Evolutionary conservation across 2,329 filamentous ascomycete genomes (phyloP).

Genomic region (Simplicillium sp.): DNA sequence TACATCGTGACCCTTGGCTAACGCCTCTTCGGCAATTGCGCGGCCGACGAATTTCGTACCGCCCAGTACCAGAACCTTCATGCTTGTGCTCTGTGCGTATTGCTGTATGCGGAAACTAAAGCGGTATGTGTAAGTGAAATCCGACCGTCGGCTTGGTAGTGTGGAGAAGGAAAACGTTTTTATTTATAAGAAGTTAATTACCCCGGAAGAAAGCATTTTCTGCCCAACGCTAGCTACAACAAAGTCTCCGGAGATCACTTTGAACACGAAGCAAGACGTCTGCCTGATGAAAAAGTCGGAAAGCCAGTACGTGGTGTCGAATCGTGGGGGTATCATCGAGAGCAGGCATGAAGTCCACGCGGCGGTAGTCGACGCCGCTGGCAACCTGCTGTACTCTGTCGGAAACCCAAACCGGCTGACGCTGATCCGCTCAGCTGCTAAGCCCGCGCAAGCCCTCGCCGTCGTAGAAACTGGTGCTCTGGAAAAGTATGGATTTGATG

Average conservation of each 20-base stretch:
- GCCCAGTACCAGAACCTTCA: constrained; percentile 12
- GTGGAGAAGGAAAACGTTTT: no score
- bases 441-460: constrained; percentile 33
- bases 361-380: constrained; percentile 26
- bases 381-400: constrained; percentile 25
- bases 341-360: constrained; percentile 33
- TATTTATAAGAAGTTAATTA: no score
- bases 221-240: no score
- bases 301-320: constrained; percentile 22
- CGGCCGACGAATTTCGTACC: constrained; percentile 11
- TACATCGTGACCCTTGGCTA: constrained; percentile 7
- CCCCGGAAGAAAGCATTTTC: no score
- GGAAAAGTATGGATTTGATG: constrained; percentile 24
- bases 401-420: constrained; percentile 32
- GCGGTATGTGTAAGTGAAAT: no score
- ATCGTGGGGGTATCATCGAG: constrained; percentile 29
- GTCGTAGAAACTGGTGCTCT: constrained; percentile 30
- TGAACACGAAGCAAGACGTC: no score
- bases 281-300: neutral
- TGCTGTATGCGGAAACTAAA: no score
- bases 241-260: no score
- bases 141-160: no score
- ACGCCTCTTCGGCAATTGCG: constrained; percentile 6
- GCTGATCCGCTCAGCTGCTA: constrained; percentile 33
- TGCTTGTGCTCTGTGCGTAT: neutral